Base-by-base conservation (phyloP, 164 flowering plant genomes). In the Berberis vulgaris region DNA sequence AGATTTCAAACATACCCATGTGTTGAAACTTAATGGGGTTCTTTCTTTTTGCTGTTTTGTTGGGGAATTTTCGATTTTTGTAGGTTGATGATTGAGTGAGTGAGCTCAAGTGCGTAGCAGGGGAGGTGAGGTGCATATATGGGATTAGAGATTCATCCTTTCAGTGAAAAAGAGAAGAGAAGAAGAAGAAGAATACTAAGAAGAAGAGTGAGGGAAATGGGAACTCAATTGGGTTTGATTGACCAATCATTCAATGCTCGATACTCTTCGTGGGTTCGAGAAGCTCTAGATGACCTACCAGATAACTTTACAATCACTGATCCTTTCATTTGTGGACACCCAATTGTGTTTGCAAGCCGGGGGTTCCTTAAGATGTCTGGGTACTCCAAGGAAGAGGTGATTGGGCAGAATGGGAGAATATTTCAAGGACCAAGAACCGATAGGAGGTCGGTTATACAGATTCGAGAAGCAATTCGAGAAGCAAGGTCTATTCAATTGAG, bases 361-460 rank as follows among this genome's bases (percentile, higher is more conserved):
- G 97, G 96, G 13, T 93, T 88, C 76, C 61, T 90, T 78, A 85
- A 88, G 71, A 82, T 86, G 94, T 79, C 81, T 38, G 96, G 97
- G 45, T 93, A 86, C 67, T 69, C 82, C 1, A 75, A 26, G 49
- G 82, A 82, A 1, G 97, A 93, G 67, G 89, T 93, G 26, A 64
- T 93, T 11, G 98, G 98, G 7, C 74, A 60, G 67, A 90, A 90
- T 67, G 96, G 94, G 59, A 76, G 89, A 71, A 67, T 85, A 5
- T 93, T 93, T 69, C 98, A 90, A 71, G 98, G 98, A 1, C 91
- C 87, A 0, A 76, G 59, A 47, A 93, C 98, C 1, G 66, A 76
- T 71, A 65, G 97, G 38, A 75, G 83, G 60, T 73, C 97, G 38
- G 84, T 93, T 26, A 76, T 81, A 83, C 86, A 79, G 69, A 84